These are phyloP conservation scores for Albophoma yamanashiensis DNA, from an alignment of 2,329 filamentous ascomycete species.

Conservation along the genomic window DNA sequence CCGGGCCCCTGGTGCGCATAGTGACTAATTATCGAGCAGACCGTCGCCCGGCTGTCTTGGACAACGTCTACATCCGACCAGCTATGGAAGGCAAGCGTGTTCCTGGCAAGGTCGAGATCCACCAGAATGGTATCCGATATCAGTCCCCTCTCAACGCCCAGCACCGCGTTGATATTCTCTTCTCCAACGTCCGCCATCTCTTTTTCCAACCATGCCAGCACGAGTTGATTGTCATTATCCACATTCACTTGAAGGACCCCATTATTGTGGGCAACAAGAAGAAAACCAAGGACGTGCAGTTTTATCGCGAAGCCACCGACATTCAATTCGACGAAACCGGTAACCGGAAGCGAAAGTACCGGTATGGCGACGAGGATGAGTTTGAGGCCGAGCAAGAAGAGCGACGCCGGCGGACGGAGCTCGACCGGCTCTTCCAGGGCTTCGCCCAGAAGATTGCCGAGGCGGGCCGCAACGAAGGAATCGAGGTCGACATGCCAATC, in stretches of 20 bases:
- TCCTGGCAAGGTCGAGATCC: conserved; percentile 90
- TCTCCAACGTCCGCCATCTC: conserved; percentile 96
- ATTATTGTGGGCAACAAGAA: conserved; percentile 96
- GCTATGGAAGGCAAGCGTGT: conserved; percentile 96
- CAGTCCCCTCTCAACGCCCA: conserved; percentile 69
- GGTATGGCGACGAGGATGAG: conserved; percentile 96
- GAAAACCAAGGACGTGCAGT: conserved; percentile 98
- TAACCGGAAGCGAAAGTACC: conserved; percentile 93
- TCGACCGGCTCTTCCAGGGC: conserved; percentile 90
- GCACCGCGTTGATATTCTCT: conserved; percentile 84
- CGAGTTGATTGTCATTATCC: conserved; percentile 94
- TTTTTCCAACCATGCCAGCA: conserved; percentile 98
- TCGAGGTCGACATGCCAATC: conserved; percentile 94
- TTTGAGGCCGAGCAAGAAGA: conserved; percentile 98
- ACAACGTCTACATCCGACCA: conserved; percentile 91
- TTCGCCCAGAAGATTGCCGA: conserved; percentile 98
- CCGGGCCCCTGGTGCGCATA: background rate
- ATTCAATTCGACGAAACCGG: conserved; percentile 99
- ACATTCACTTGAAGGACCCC: conserved; percentile 94
- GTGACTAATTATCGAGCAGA: conserved; percentile 45
- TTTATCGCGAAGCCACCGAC: conserved; percentile 94
- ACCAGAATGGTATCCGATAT: conserved; percentile 98
- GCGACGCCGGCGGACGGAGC: conserved; percentile 75
- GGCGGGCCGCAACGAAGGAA: conserved; percentile 78
- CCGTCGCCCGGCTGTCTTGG: conserved; percentile 78